Conservation (phyloP, 2,329 filamentous ascomycete species). For the Plectosphaerella sp. region DNA sequence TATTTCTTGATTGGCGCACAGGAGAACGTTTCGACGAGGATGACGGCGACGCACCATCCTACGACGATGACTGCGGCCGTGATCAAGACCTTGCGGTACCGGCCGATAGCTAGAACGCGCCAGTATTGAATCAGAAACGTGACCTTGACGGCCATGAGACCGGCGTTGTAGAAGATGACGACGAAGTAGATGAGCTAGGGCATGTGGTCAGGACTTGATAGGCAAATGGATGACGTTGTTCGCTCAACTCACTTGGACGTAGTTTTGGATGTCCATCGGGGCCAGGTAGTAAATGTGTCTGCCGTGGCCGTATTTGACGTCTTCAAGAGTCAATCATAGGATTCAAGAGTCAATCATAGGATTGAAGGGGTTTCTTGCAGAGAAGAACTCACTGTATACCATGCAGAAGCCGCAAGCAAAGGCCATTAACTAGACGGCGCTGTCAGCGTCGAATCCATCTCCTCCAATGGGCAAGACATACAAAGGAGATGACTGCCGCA, state of each 20-base stretch:
- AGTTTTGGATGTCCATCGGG: background rate
- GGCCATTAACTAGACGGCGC: background rate
- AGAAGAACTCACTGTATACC: background rate
- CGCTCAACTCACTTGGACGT: background rate
- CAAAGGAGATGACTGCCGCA: conserved; percentile 17
- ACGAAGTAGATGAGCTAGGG: conserved; percentile 14
- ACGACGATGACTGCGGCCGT: conserved; percentile 18
- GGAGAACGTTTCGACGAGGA: conserved; percentile 18
- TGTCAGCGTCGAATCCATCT: too few species aligned
- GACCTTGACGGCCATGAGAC: conserved; percentile 16
- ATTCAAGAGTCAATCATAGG: background rate
- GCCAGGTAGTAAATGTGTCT: background rate
- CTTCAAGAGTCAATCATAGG: background rate
- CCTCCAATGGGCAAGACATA: conserved; percentile 4
- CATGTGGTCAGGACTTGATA: too few species aligned
- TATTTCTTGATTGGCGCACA: conserved; percentile 20
- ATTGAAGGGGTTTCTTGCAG: too few species aligned
- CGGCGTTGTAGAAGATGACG: conserved; percentile 16
- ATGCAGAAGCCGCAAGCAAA: background rate
- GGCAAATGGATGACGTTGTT: too few species aligned
- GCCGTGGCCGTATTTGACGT: background rate
- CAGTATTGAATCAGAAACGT: conserved; percentile 22
- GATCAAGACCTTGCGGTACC: conserved; percentile 19
- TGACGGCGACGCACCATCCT: conserved; percentile 19
- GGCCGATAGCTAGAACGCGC: conserved; percentile 18